phyloP scores from a whole-genome alignment of 2,329 filamentous ascomycete species.

The Keithomyces neogunnii region DNA sequence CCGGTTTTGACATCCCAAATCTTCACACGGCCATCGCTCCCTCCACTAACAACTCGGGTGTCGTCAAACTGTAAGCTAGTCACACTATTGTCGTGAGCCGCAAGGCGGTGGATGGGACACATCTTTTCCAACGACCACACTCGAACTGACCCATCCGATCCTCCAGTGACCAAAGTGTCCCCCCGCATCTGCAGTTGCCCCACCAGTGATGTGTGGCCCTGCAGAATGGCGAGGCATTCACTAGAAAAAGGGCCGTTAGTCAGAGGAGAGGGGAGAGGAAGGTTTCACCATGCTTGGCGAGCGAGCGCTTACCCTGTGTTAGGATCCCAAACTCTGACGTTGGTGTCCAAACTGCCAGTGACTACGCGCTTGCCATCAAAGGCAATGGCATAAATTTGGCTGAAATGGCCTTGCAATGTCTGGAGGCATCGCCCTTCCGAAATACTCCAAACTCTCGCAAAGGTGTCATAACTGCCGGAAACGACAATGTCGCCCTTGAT shows the following conservation, averaged over 20 bases:
- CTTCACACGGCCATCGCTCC: constrained; percentile 95
- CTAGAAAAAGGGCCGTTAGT: constrained; percentile 22
- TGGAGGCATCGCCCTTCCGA: constrained; percentile 88
- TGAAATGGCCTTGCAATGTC: constrained; percentile 89
- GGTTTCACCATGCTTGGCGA: neutral
- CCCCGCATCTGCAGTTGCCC: constrained; percentile 94
- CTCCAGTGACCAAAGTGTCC: constrained; percentile 90
- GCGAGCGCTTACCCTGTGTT: constrained; percentile 59
- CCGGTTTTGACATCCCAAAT: constrained; percentile 96
- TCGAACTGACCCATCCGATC: constrained; percentile 89
- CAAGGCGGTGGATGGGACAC: constrained; percentile 85
- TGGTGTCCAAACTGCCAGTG: constrained; percentile 92
- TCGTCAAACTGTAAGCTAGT: constrained; percentile 97
- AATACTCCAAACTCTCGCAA: constrained; percentile 95
- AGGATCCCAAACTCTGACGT: constrained; percentile 94
- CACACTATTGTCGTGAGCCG: constrained; percentile 96
- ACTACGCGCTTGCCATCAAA: constrained; percentile 92
- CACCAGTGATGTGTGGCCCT: constrained; percentile 94
- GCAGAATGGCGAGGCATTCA: constrained; percentile 81
- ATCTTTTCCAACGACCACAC: constrained; percentile 93
- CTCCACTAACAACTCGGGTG: constrained; percentile 87
- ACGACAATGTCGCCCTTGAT: constrained; percentile 96
- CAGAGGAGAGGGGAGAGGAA: neutral
- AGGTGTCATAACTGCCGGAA: constrained; percentile 97
- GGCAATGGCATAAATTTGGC: constrained; percentile 96